A percentile compares a stretch with the other conserved stretches of the same genome.
Evolutionary conservation across 176 grass and related monocot genomes (phyloP).

Genomic region (Phyllostachys edulis): DNA sequence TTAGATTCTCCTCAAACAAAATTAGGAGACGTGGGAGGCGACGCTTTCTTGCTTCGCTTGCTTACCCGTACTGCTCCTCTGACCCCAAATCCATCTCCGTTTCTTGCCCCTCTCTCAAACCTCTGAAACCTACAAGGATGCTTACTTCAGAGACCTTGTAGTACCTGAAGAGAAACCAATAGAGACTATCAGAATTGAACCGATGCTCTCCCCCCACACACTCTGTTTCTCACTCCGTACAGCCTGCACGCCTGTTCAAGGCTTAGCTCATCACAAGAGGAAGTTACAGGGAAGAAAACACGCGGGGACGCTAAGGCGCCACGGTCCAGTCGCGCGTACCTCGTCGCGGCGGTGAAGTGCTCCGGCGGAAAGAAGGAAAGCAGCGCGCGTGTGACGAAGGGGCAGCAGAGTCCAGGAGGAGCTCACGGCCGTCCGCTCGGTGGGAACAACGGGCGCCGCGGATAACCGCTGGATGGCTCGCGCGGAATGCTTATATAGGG

Average conservation of each 20-base stretch:
- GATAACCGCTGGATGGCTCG: background rate
- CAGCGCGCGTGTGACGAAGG: background rate
- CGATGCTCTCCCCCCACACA: too few species aligned
- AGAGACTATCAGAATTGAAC: background rate
- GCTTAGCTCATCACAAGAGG: background rate
- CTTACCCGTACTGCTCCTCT: slow-evolving; percentile 48
- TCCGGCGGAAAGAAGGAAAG: background rate
- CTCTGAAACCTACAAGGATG: background rate
- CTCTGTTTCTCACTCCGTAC: too few species aligned
- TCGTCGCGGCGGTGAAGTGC: background rate
- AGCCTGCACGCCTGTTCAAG: background rate
- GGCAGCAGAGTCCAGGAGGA: background rate
- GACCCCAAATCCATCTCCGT: slow-evolving; percentile 29
- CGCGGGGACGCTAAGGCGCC: background rate
- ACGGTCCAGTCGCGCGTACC: background rate
- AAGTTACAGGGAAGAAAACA: background rate
- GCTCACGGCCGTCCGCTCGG: background rate
- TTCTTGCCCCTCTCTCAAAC: background rate
- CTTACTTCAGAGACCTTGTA: background rate
- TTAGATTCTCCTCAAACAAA: background rate
- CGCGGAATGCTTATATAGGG: background rate
- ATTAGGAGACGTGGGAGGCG: background rate
- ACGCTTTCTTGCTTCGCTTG: background rate
- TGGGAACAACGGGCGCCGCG: background rate
- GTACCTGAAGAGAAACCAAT: background rate